Evolutionary conservation across 1,139 yeast genomes (phyloP).

Genomic region (Saccharomyces hybrid): DNA sequence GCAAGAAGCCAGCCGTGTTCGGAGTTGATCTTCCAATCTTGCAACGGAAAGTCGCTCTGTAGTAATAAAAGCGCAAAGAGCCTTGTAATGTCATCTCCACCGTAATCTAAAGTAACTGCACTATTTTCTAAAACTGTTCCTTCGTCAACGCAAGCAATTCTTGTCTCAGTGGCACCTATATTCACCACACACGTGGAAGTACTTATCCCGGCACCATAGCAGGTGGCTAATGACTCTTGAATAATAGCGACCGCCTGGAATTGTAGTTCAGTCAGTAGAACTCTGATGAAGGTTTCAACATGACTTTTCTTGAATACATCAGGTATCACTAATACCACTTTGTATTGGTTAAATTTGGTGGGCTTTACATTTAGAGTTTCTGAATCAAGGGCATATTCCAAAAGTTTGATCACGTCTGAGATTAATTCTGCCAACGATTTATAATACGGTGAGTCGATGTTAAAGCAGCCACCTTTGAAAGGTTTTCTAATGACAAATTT

Average conservation of each 20-base stretch:
- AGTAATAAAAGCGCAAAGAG: conserved; percentile 58
- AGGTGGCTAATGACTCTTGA: conserved; percentile 87
- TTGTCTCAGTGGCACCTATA: conserved; percentile 81
- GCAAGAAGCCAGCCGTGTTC: conserved; percentile 69
- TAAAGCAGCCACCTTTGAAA: conserved; percentile 49
- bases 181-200: conserved; percentile 82
- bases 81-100: conserved; percentile 82
- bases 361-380: conserved; percentile 40
- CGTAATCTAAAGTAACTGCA: conserved; percentile 62
- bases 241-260: conserved; percentile 69
- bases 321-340: conserved; percentile 62
- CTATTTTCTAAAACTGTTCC: conserved; percentile 81
- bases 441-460: conserved; percentile 53
- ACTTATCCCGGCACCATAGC: conserved; percentile 92
- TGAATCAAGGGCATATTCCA: conserved; percentile 27
- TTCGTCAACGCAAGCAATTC: conserved; percentile 85
- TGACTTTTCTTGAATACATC: conserved; percentile 78
- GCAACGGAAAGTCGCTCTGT: conserved; percentile 67
- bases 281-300: conserved; percentile 59
- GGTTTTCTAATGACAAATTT: conserved; percentile 66
- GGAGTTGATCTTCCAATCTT: conserved; percentile 53
- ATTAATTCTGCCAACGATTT: conserved; percentile 59
- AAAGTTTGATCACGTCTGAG: conserved; percentile 51
- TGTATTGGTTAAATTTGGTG: conserved; percentile 39
- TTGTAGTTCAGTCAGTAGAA: conserved; percentile 55